Base-by-base conservation (phyloP, 768 basidiomycete genomes). In the Lentinula raphanica region DNA sequence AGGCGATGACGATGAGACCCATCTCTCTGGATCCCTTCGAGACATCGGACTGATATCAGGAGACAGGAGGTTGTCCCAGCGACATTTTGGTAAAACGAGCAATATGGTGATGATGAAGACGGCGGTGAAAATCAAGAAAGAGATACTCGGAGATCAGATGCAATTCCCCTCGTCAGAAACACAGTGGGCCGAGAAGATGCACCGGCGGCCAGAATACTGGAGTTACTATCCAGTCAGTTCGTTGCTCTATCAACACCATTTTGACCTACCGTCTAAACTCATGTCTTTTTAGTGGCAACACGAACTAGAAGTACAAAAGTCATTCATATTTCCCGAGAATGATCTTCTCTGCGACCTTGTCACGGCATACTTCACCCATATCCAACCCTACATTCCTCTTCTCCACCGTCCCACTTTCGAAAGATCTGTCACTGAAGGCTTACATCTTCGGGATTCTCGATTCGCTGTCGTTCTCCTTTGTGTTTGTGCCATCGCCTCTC, bases 331-430 rank as follows among this genome's bases (percentile, higher is more conserved):
- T 40, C 75, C 76, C 0, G 65, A 69, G 1, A 54, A 62, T 2
- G 75, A 76, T 29, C 68, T 86, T n/a, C 71, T 73, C 8, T 51
- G 58, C 5, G 28, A 44, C 0, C 69, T 87, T 19, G 68, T 85
- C 49, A 71, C 81, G 27, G 67, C 74, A 25, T 85, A 79, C 61
- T 87, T 87, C 63, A 55, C 49, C 1, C 48, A 72, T 28, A 21
- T 70, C 57, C 79, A 84, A 60, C 49, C 63, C 11, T 62, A 72
- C 32, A 60, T 71, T 1, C 83, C 84, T 0, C 64, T 87, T 1
- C 64, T 87, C 8, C 84, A 85, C 59, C 72, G 76, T 1, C 76
- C 76, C 0, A 72, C 72, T 15, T 85, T 86, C 58, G 71, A 77
- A 31, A 63, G 66, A 15, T 68, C 73, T 35, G 62, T 79, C 38